Evolutionary conservation across 2,329 filamentous ascomycete species (phyloP).

Genomic region (Rutstroemia sydowiana): DNA sequence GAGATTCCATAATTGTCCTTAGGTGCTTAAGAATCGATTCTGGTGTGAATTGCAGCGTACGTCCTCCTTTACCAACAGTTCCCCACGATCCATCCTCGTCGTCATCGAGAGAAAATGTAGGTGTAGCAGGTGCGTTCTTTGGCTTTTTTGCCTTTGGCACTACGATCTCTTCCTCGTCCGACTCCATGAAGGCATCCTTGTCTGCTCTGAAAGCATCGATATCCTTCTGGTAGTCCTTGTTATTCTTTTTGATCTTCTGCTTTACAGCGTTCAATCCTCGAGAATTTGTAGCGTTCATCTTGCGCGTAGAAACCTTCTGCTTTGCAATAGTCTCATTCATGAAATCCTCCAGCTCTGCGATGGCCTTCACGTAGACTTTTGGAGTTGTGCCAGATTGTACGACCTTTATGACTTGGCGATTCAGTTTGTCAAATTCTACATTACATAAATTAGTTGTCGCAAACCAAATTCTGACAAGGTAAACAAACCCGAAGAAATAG

Average conservation of each 20-base stretch:
- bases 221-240: conserved; percentile 85
- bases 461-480: conserved; percentile 16
- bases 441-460: conserved; percentile 15
- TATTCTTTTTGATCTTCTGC: conserved; percentile 98
- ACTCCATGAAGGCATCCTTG: conserved; percentile 82
- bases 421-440: conserved; percentile 89
- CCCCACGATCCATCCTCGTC: conserved; percentile 78
- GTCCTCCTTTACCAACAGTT: conserved; percentile 81
- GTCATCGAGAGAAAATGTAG: conserved; percentile 43
- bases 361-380: conserved; percentile 85
- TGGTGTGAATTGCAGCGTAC: conserved; percentile 83
- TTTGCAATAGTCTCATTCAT: conserved; percentile 92
- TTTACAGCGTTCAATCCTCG: conserved; percentile 94
- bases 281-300: conserved; percentile 96
- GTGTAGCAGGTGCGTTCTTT: conserved; percentile 41
- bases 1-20: conserved; percentile 83
- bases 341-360: conserved; percentile 88
- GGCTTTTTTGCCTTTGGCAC: conserved; percentile 46
- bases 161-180: conserved; percentile 63
- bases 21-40: conserved; percentile 98
- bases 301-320: conserved; percentile 93
- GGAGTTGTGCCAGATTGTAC: conserved; percentile 70
- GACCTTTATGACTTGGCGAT: conserved; percentile 76
- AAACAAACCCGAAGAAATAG: conserved; percentile 74
- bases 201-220: conserved; percentile 81